These are phyloP conservation scores for Pleurostoma richardsiae DNA, from an alignment of 2,329 filamentous ascomycete genomes.

Conservation along the genomic window DNA sequence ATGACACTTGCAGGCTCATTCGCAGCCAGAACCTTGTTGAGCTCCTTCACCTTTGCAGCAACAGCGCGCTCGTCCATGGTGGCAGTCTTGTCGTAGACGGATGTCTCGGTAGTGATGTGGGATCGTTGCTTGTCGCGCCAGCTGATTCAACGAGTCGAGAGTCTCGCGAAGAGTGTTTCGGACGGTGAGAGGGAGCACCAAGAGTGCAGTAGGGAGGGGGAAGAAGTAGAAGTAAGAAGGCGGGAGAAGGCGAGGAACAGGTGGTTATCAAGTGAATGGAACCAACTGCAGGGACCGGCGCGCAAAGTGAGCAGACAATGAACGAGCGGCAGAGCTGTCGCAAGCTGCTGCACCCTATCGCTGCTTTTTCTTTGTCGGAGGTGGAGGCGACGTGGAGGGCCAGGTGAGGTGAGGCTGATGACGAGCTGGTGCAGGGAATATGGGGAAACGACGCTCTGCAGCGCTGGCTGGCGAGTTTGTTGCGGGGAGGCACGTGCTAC, in stretches of 20 bases:
- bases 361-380: too few relatives aligned
- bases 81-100: constrained; percentile 68
- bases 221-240: neutral
- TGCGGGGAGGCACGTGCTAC: too few relatives aligned
- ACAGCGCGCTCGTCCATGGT: constrained; percentile 48
- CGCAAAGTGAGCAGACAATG: too few relatives aligned
- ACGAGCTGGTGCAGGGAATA: too few relatives aligned
- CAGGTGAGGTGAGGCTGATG: too few relatives aligned
- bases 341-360: too few relatives aligned
- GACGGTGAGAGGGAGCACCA: neutral
- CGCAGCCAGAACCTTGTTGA: constrained; percentile 71
- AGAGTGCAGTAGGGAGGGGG: neutral
- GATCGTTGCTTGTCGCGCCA: constrained; percentile 22
- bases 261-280: neutral
- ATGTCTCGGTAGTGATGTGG: neutral
- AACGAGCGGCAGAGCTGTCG: too few relatives aligned
- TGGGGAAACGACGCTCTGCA: too few relatives aligned
- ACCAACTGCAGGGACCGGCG: neutral
- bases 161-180: neutral
- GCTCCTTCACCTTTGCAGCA: constrained; percentile 59
- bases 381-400: too few relatives aligned
- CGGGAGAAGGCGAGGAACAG: neutral
- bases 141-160: neutral
- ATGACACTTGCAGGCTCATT: constrained; percentile 71
- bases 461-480: too few relatives aligned